Percentiles rank a stretch among this genome's conserved stretches.
Conservation (phyloP, 257 asterid species). For the Petunia axillaris region DNA sequence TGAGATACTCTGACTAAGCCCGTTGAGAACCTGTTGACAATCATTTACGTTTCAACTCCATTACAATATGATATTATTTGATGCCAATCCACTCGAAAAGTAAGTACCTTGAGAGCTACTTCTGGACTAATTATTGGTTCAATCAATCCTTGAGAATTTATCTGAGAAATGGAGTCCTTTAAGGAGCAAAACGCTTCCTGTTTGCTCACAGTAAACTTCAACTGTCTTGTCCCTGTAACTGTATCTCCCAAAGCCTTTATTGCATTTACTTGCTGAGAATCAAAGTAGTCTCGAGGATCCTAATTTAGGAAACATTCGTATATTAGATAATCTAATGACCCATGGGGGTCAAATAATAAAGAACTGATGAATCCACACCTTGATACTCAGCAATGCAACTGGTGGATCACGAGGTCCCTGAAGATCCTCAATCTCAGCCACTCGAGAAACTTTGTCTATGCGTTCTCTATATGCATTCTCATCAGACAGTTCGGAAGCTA, state of each 20-base stretch:
- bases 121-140: slow-evolving; percentile 72
- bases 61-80: neutral
- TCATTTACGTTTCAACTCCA: slow-evolving; percentile 21
- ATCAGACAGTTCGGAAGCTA: slow-evolving; percentile 62
- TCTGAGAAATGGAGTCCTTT: slow-evolving; percentile 52
- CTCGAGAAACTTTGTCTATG: slow-evolving; percentile 59
- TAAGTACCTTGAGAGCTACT: slow-evolving; percentile 77
- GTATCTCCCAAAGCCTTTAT: slow-evolving; percentile 73
- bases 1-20: slow-evolving; percentile 81
- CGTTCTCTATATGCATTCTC: slow-evolving; percentile 55
- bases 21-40: slow-evolving; percentile 61
- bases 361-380: slow-evolving; percentile 47
- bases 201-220: slow-evolving; percentile 59
- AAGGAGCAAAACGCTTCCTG: slow-evolving; percentile 66
- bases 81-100: slow-evolving; percentile 3
- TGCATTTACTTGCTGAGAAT: slow-evolving; percentile 91
- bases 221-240: slow-evolving; percentile 51
- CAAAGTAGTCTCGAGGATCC: slow-evolving; percentile 99
- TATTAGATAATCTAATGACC: slow-evolving; percentile 33
- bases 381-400: slow-evolving; percentile 88
- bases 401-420: slow-evolving; percentile 88
- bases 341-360: neutral
- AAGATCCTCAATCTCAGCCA: slow-evolving; percentile 93
- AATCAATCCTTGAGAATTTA: slow-evolving; percentile 58
- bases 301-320: slow-evolving; percentile 42